Evolutionary conservation across 2,329 filamentous ascomycete genomes (phyloP), one percentile per base, ranked within the genome.

Genomic region (Penicillium sp.): DNA sequence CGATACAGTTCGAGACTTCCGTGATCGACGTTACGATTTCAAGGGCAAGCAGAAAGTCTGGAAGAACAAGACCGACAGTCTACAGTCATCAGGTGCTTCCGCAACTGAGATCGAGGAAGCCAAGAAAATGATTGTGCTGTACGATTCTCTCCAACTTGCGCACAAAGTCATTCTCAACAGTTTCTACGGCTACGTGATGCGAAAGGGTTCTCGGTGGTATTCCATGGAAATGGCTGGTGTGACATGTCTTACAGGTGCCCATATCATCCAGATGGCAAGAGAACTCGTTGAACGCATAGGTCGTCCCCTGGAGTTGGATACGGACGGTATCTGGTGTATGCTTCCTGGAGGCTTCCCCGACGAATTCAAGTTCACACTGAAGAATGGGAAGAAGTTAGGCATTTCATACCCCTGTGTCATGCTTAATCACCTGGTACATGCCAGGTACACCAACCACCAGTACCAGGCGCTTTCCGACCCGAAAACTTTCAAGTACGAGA

Each of bases 251-350:
- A 99, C 94, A 1, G 94, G 94, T 58, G 94, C 94, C 31, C 90
- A 87, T 40, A 99, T 99, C 70, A 99, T 99, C 71, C 94, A 99
- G 69, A 86, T 99, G 83, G 95, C 94, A 16, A 86, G 93, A 67
- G 88, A 94, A 65, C 83, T 99, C 2, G 93, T 99, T 4, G 94
- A 99, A 70, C 85, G 94, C 7, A 89, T 99, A 36, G 94, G 94
- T 22, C 84, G 94, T 53, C 94, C 94, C 0, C 80, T 99, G 48
- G 94, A 99, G 72, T 81, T 99, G 45, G 94, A 99, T 72, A 99
- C 94, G 3, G 94, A 99, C 70, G 94, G 95, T 83, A 99, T 99
- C 67, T 99, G 94, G 95, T 99, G 94, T 76, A 99, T 99, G 83
- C 81, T 99, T 64, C 94, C 94, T 0, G 93, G 90, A 0, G 94